phyloP scores from a whole-genome alignment of 192 early-diverging fungal species.

The Coemansia erecta region DNA sequence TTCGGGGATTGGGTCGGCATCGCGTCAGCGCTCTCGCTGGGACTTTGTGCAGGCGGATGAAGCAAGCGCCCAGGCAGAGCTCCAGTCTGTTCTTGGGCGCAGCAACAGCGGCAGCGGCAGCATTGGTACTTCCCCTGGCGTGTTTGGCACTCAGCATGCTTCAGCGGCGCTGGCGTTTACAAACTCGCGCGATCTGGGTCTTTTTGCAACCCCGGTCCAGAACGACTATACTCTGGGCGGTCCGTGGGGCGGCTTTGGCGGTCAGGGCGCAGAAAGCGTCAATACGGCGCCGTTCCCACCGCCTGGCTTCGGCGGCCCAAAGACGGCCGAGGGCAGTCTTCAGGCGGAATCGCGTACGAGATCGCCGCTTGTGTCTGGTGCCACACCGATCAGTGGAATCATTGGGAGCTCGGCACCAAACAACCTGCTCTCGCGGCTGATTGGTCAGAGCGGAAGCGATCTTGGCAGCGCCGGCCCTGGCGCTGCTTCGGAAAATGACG shows the following conservation, averaged over 20 bases:
- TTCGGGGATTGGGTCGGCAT: constrained; percentile 8
- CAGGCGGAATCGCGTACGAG: constrained; percentile 12
- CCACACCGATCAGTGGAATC: not conserved
- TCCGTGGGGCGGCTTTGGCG: constrained; percentile 17
- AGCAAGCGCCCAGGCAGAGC: constrained; percentile 48
- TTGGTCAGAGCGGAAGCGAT: constrained; percentile 14
- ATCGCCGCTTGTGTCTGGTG: constrained; percentile 8
- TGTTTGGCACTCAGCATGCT: constrained; percentile 1
- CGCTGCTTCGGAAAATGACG: not conserved
- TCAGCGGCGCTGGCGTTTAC: constrained; percentile 13
- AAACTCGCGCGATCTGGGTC: constrained; percentile 45
- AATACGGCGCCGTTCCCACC: constrained; percentile 30
- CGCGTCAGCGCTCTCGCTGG: constrained; percentile 41
- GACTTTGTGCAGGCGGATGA: constrained; percentile 41
- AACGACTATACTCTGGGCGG: constrained; percentile 11
- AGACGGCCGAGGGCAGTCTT: constrained; percentile 9
- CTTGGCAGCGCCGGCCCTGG: constrained; percentile 2
- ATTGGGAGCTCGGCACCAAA: constrained; percentile 15
- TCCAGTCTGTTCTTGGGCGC: constrained; percentile 44
- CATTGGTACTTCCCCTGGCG: not conserved
- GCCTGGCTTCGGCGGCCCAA: constrained; percentile 36
- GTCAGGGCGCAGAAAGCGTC: constrained; percentile 9
- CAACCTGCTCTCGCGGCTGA: constrained; percentile 36
- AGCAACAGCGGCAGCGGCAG: constrained; percentile 13
- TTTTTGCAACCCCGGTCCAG: constrained; percentile 42